Evolutionary conservation across 306 rosid genomes (phyloP).

Genomic region (Trifolium subterraneum): DNA sequence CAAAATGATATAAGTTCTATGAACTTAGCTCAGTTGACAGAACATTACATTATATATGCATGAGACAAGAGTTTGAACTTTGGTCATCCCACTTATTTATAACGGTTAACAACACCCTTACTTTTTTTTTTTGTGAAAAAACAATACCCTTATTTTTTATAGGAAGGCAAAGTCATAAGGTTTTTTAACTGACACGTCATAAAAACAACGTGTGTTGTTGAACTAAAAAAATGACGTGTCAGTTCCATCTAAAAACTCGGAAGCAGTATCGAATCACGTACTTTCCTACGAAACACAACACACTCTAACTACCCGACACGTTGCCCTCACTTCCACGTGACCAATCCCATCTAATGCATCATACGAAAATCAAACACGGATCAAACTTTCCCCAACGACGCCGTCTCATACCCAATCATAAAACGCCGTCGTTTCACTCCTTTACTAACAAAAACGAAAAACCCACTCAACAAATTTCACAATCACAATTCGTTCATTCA

Average conservation of each 20-base stretch:
- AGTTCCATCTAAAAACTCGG: constrained; percentile 25
- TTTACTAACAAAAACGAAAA: too few species aligned
- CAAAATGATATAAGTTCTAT: too few species aligned
- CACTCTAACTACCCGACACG: constrained; percentile 32
- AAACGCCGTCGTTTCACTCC: constrained; percentile 26
- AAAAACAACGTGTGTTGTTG: constrained; percentile 11
- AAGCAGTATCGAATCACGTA: constrained; percentile 40
- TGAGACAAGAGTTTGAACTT: too few species aligned
- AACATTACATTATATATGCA: too few species aligned
- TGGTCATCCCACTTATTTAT: too few species aligned
- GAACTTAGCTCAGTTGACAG: too few species aligned
- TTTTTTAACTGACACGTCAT: background rate
- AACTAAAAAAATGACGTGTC: constrained; percentile 55
- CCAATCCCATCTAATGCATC: background rate
- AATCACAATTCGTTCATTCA: constrained; percentile 18
- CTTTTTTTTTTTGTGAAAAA: too few species aligned
- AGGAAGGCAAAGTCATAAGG: too few species aligned
- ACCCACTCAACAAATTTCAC: background rate
- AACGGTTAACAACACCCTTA: too few species aligned
- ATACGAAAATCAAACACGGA: background rate
- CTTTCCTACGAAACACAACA: constrained; percentile 28
- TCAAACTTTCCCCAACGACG: constrained; percentile 13
- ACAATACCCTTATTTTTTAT: too few species aligned
- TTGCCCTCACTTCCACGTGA: constrained; percentile 35
- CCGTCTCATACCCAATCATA: background rate